Evolutionary conservation across 164 flowering plant genomes (phyloP), one percentile per base, ranked within the genome.

Genomic region (Platanus orientalis): DNA sequence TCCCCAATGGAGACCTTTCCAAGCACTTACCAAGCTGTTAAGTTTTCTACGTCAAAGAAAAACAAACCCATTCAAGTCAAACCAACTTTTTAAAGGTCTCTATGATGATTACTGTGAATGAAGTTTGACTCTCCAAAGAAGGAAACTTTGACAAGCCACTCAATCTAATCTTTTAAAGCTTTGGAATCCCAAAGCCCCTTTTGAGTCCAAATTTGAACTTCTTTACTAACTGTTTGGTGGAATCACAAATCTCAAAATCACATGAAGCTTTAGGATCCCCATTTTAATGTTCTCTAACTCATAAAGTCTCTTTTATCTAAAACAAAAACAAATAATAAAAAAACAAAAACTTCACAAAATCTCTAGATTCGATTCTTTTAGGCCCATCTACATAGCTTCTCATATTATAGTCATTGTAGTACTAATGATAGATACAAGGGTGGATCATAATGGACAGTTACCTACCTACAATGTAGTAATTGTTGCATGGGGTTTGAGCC

Each of bases 391-490:
- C 23, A 50, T 6, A 63, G 56, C 40, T 71, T 54, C 68, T 19
- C 28, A 47, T 21, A n/a, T n/a, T n/a, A n/a, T n/a, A n/a, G n/a
- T n/a, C n/a, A n/a, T 12, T 10, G 2, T 27, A 24, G 6, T 32
- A 21, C 40, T 14, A 61, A 47, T 25, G 27, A 55, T 61, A 68
- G 3, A 65, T n/a, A 61, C 65, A 68, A 52, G 45, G 17, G 65
- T 42, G 64, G 44, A 16, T 57, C 51, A 60, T 50, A 50, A 69
- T 68, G 57, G 63, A 70, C 61, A 74, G 69, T 65, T 23, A 69
- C 69, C 76, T 66, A 75, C 69, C 78, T 71, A 66, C 47, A 64
- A 61, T 63, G 70, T 62, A 25, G 65, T 58, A 34, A 26, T 39
- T 58, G 44, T n/a, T n/a, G n/a, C 54, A 51, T 64, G 32, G 54